Base-by-base conservation (phyloP, 2,329 filamentous ascomycete species). In the Alternaria angustiovoidea region DNA sequence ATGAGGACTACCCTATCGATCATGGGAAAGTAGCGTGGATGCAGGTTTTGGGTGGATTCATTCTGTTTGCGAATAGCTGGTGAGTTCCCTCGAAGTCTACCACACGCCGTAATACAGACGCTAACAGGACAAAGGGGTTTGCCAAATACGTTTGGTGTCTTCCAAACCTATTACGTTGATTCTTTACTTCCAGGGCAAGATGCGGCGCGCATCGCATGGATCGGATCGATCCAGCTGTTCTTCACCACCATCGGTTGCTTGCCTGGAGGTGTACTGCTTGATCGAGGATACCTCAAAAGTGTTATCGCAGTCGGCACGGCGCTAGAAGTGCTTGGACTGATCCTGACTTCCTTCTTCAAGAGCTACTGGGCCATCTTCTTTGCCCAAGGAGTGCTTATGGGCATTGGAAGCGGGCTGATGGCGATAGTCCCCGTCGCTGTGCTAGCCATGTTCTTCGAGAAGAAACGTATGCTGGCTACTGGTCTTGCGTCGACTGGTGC, bases 1-100 rank as follows among this genome's bases (percentile, higher is more conserved):
- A 64, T 34, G 26, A 54, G 11, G 59, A 62, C 34, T 65, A 65
- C 24, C 58, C 58, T 2, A 30, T 76, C 41, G 66, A 69, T 71
- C 60, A 59, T 54, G 80, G 80, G 2, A 62, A 75, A 14, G 69
- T 62, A 41, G 79, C 80, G 16, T 82, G 80, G 80, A 65, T 82
- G 32, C 80, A 81, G 60, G 80, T 82, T 2, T 48, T 80, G 12
- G 77, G 76, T n/a, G 68, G 70, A 26, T 82, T 81, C 67, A 78
- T 80, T 42, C 54, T 81, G 7, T 81, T 81, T 67, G 78, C 79
- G 54, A 81, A 80, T 54, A 75, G 75, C 28, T 81, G 79, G 78
- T 61, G 32, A 32, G 56, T 42, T 9, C 2, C 24, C 20, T 3
- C 12, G 2, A 16, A 42, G 20, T 5, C n/a, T 14, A 16, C 32